Evolutionary conservation across 2,329 filamentous ascomycete species (phyloP), one percentile per base, ranked within the genome.

Genomic region (Talaromyces piceae): DNA sequence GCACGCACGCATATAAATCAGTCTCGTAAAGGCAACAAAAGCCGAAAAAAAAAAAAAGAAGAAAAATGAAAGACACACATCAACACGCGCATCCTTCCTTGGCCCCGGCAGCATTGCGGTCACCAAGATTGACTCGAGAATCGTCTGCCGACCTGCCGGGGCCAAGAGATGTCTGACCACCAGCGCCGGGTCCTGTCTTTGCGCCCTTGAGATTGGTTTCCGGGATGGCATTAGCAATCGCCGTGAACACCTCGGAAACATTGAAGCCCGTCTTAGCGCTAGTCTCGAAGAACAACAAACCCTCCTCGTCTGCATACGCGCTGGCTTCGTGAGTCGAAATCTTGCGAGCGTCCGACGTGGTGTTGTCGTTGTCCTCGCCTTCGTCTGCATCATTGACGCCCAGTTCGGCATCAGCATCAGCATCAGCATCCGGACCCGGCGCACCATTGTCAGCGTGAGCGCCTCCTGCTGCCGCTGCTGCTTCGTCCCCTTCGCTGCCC

Each of bases 191-290:
- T n/a, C 87, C 87, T 27, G 47, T 27, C 60, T 89, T 82, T 28
- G 87, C 81, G 47, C 86, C 91, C 81, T 97, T 97, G 68, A 97
- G 75, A 56, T 89, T 95, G 48, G 90, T 95, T 77, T 98, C 93
- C 1, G 93, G 93, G 63, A 98, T 98, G 37, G 91, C 90, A 67
- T 97, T 97, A 54, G 93, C 93, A 67, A 98, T 98, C 27, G 93
- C 93, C 43, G 91, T 96, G 67, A 98, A 98, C 27, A 98, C 93
- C 62, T 96, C 91, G 49, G 86, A 83, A 33, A 98, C 93, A 68
- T 96, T 96, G 66, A 87, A 81, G 23, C 93, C 93, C 3, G 89
- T 93, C 83, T 98, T 98, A 45, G 93, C 93, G 67, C 88, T 95
- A 13, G 93, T 98, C 77, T 98, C 93, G 69, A 96, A 97, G 76